Base-by-base conservation (phyloP, 2,329 filamentous ascomycete genomes). In the Xylaria multiplex region DNA sequence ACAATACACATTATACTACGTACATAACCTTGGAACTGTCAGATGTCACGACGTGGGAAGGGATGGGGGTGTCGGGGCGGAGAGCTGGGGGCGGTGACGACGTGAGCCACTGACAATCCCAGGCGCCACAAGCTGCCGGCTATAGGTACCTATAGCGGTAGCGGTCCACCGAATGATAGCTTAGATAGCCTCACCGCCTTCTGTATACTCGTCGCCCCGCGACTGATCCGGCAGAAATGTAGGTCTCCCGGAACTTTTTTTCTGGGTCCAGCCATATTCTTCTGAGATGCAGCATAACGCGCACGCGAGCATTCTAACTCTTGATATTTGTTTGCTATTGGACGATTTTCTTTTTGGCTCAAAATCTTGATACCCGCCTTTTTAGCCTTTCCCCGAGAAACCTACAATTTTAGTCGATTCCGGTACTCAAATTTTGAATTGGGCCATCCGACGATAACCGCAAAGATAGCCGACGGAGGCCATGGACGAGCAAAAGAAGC, bases 401-500 rank as follows among this genome's bases (percentile, higher is more conserved):
- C 16, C n/a, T 2, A 4, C n/a, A 22, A 24, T 6, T 14, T 43
- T 14, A 52, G 55, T 49, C 32, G 16, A 16, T 13, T n/a, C 40
- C 16, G 2, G 19, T 27, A 13, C 2, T 7, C 1, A 11, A 11
- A 0, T 45, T 13, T 46, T 27, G 9, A 11, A 53, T 37, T 32
- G 46, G 16, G 49, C 24, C 43, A 32, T 37, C 30, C 11, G 22
- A 24, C 40, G 50, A 48, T 30, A 24, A 54, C 27, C 42, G 40
- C 19, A 66, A 67, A 52, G 37, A 75, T 75, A 73, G 70, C 69
- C 6, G 42, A 24, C 54, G 71, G 27, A 73, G 68, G 74, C 75
- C 3, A 70, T 75, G 46, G 76, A 75, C 49, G 79, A 78, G 70
- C 62, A 72, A 62, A 78, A 77, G 73, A 76, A 77, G 62, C 48